Conservation (phyloP, 202 grass and related monocot species). For the Dendrocalamus latiflorus region DNA sequence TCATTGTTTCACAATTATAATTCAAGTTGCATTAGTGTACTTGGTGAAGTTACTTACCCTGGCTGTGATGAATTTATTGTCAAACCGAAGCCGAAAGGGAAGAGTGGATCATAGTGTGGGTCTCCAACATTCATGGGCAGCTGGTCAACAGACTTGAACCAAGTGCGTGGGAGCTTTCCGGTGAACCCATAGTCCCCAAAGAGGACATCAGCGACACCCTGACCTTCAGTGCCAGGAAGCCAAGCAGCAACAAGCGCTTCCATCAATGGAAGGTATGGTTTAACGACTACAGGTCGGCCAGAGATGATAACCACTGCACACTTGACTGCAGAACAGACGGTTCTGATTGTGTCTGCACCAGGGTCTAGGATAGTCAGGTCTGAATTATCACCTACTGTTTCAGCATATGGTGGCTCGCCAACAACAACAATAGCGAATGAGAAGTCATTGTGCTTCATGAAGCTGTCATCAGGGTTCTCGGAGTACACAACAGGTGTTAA, state of each 20-base stretch:
- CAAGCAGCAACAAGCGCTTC: constrained; percentile 89
- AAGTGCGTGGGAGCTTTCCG: constrained; percentile 63
- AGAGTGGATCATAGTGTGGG: constrained; percentile 73
- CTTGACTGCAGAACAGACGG: constrained; percentile 60
- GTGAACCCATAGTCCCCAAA: constrained; percentile 87
- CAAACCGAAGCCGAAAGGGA: constrained; percentile 82
- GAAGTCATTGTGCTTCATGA: constrained; percentile 69
- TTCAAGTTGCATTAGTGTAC: not conserved
- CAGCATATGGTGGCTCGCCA: constrained; percentile 72
- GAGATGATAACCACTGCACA: constrained; percentile 77
- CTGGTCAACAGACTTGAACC: constrained; percentile 84
- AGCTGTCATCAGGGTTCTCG: constrained; percentile 57
- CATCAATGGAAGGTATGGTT: constrained; percentile 71
- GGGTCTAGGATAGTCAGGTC: constrained; percentile 79
- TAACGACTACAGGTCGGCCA: constrained; percentile 70
- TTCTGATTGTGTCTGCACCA: constrained; percentile 66
- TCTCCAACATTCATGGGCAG: constrained; percentile 86
- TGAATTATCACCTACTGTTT: constrained; percentile 64
- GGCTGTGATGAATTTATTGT: constrained; percentile 40
- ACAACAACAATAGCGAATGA: constrained; percentile 74
- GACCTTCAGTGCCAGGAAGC: constrained; percentile 86
- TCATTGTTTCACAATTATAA: not conserved
- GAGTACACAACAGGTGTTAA: constrained; percentile 69
- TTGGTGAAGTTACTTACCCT: constrained; percentile 45
- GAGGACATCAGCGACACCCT: constrained; percentile 75